phyloP scores from a whole-genome alignment of 257 asterid species.

The Gynochthodes officinalis region DNA sequence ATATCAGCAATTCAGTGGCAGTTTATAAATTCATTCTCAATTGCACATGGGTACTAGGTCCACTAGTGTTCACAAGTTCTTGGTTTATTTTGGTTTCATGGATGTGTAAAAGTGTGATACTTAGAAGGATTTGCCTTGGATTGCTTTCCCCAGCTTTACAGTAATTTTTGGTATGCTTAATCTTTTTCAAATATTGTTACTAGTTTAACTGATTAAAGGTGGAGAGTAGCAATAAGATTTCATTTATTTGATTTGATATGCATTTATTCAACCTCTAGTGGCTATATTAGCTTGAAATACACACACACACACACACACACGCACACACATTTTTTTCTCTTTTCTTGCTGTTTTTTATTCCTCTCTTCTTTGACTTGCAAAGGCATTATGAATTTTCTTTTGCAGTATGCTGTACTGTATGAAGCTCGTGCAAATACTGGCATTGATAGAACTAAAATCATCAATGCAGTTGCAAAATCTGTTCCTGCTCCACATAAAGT shows the following conservation, averaged over 20 bases:
- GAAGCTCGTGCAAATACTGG: slow-evolving; percentile 98
- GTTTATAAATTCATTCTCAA: background rate
- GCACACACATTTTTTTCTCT: too few relatives aligned
- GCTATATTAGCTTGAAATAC: too few relatives aligned
- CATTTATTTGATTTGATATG: background rate
- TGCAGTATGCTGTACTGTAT: slow-evolving; percentile 80
- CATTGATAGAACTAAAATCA: slow-evolving; percentile 65
- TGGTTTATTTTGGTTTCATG: background rate
- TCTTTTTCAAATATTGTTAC: background rate
- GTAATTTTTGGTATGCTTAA: background rate
- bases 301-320: too few relatives aligned
- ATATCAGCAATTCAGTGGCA: background rate
- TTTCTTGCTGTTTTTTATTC: background rate
- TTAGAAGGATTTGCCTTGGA: background rate
- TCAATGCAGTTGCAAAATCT: slow-evolving; percentile 74
- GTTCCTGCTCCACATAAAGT: slow-evolving; percentile 80
- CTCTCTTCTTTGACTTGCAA: background rate
- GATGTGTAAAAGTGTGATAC: background rate
- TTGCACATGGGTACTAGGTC: background rate
- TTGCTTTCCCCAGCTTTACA: background rate
- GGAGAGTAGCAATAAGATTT: background rate
- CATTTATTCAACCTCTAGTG: background rate
- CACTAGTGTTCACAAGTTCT: background rate
- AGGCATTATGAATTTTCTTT: slow-evolving; percentile 10
- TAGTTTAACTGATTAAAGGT: background rate